Evolutionary conservation across 495 filamentous ascomycete genomes (phyloP).

Genomic region (Talaromyces proteolyticus): DNA sequence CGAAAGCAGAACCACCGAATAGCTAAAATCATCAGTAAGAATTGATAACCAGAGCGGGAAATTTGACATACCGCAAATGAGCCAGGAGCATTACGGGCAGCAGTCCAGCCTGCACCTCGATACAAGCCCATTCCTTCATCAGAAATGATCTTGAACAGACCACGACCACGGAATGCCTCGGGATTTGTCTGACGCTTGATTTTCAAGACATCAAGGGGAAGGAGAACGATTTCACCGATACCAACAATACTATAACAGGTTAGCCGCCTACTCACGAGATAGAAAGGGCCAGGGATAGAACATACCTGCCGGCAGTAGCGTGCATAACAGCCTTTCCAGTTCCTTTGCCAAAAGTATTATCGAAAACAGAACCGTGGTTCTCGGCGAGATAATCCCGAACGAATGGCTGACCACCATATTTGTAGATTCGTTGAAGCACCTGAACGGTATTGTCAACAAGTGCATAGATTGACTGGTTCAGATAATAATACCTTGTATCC

Average conservation of each 20-base stretch:
- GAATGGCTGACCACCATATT: conserved; percentile 97
- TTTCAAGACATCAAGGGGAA: conserved; percentile 95
- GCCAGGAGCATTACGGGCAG: conserved; percentile 92
- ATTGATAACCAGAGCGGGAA: background rate
- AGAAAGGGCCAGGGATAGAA: background rate
- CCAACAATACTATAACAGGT: conserved; percentile 67
- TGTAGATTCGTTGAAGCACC: conserved; percentile 94
- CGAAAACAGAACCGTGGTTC: conserved; percentile 78
- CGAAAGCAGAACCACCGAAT: conserved; percentile 96
- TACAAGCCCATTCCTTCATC: conserved; percentile 97
- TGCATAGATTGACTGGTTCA: no score
- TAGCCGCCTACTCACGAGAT: conserved; percentile 9
- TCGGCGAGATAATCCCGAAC: conserved; percentile 82
- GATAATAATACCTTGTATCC: conserved; percentile 85
- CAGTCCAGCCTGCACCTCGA: conserved; percentile 95
- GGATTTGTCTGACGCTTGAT: conserved; percentile 99
- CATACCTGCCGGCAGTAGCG: conserved; percentile 86
- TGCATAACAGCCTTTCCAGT: conserved; percentile 98
- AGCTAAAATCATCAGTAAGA: conserved; percentile 49
- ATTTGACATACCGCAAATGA: conserved; percentile 80
- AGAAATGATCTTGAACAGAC: conserved; percentile 78
- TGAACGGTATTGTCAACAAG: no score
- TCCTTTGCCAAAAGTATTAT: conserved; percentile 86
- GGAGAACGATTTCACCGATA: conserved; percentile 91
- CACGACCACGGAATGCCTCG: conserved; percentile 92